A percentile compares a stretch with the other conserved stretches of the same genome.
Conservation (phyloP, 345 rosid species). For the Rhodamnia argentea region DNA sequence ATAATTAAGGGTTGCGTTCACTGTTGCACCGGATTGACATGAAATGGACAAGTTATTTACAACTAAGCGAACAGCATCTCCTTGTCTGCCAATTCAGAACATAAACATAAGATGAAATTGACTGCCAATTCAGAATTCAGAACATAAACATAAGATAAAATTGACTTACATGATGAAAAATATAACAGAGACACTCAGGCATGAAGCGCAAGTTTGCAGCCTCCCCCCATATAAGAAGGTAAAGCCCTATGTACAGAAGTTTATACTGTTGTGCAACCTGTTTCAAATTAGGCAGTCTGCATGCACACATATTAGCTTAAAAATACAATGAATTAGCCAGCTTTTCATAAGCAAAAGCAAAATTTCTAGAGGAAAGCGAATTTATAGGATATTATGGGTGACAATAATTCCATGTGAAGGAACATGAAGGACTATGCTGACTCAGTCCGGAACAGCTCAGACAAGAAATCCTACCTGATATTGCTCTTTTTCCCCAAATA, state of each 20-base stretch:
- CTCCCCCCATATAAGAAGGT: slow-evolving; percentile 98
- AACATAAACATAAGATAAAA: background rate
- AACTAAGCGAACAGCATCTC: background rate
- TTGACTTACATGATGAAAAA: slow-evolving; percentile 86
- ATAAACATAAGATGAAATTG: background rate
- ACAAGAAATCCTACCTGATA: slow-evolving; percentile 43
- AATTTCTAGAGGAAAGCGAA: background rate
- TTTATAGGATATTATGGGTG: background rate
- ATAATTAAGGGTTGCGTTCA: background rate
- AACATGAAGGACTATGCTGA: background rate
- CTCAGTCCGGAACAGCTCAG: background rate
- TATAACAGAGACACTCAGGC: slow-evolving; percentile 91
- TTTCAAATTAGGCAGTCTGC: slow-evolving; percentile 71
- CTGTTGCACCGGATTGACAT: background rate
- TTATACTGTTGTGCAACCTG: slow-evolving; percentile 80
- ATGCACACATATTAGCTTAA: slow-evolving; percentile 10
- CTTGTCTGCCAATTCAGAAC: background rate
- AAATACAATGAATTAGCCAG: background rate
- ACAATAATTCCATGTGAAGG: background rate
- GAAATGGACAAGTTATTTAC: background rate
- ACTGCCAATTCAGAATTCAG: background rate
- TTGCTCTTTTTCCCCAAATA: slow-evolving; percentile 64
- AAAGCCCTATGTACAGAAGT: slow-evolving; percentile 75
- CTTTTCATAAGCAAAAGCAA: background rate
- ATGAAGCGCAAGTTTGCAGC: slow-evolving; percentile 91